These are phyloP conservation scores for Piromyces sp. DNA, from an alignment of 192 early-diverging fungal species.

Conservation along the genomic window DNA sequence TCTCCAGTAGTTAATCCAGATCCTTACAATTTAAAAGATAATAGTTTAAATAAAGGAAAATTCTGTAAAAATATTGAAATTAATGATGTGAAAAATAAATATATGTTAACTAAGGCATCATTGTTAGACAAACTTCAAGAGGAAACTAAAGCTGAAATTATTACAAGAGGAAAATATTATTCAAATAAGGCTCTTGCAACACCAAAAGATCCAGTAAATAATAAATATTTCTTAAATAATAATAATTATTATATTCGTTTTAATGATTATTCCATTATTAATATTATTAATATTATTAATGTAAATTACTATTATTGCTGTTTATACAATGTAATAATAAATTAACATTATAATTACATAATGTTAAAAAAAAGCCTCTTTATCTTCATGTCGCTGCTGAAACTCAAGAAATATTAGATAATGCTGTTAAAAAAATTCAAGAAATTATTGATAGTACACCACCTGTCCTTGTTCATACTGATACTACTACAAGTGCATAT, in stretches of 20 bases:
- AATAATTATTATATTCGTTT: too few relatives aligned
- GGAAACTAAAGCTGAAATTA: constrained; percentile 60
- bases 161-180: constrained; percentile 72
- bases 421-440: constrained; percentile 53
- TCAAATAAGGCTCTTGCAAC: constrained; percentile 51
- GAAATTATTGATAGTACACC: constrained; percentile 50
- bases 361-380: constrained; percentile 38
- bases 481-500: constrained; percentile 1
- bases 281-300: too few relatives aligned
- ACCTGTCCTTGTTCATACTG: constrained; percentile 12
- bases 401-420: constrained; percentile 44
- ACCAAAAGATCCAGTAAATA: constrained; percentile 39
- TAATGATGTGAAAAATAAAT: constrained; percentile 65
- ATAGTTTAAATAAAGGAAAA: not conserved
- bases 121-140: constrained; percentile 58
- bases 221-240: too few relatives aligned
- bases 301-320: too few relatives aligned
- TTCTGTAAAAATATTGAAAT: constrained; percentile 55
- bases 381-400: constrained; percentile 58
- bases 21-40: not conserved
- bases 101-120: constrained; percentile 55
- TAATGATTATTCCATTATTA: too few relatives aligned
- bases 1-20: not conserved
- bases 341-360: too few relatives aligned
- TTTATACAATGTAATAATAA: too few relatives aligned